Evolutionary conservation across 2,329 filamentous ascomycete genomes (phyloP), one percentile per base, ranked within the genome.

Genomic region (Neopestalotiopsis sp.): DNA sequence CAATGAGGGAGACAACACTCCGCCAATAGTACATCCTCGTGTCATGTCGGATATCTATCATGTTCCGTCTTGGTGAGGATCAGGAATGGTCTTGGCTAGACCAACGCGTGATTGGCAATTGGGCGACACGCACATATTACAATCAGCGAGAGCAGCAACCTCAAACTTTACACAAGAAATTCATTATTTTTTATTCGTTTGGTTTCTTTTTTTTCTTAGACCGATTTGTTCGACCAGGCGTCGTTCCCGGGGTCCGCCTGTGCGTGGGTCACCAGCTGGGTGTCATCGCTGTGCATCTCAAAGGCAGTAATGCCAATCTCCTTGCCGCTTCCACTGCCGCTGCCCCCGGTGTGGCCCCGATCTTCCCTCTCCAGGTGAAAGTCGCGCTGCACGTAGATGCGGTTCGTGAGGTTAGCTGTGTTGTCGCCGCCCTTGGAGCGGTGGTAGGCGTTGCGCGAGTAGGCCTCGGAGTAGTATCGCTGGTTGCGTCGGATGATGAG

Each of bases 201-300:
- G 34, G 4, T 38, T 38, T 38, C 5, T 9, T 9, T 28, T 59
- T 38, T 38, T 10, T 6, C 3, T 28, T 59, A 59, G 24, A 42
- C 59, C 30, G 59, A 62, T 14, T 62, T 38, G n/a, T 38, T 62
- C 12, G 59, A 62, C 59, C 59, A 62, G 30, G 30, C 32, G 32
- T 62, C 59, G 3, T 62, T 62, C 20, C 45, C 45, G 20, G 59
- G 59, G 34, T 62, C 59, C 17, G 59, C 59, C 32, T 62, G 59
- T 9, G 59, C 59, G 34, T 62, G 32, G 24, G 59, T 30, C 34
- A 42, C 30, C 7, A 62, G 59, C n/a, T 62, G 59, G 14, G 12
- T 62, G 32, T 62, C 59, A n/a, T 62, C 59, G n/a, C 59, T 62
- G 59, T 62, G 59, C 59, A 62, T 28, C 34, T 42, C 59, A 38